Base-by-base conservation (phyloP, 257 asterid species). In the Scutellaria barbata region DNA sequence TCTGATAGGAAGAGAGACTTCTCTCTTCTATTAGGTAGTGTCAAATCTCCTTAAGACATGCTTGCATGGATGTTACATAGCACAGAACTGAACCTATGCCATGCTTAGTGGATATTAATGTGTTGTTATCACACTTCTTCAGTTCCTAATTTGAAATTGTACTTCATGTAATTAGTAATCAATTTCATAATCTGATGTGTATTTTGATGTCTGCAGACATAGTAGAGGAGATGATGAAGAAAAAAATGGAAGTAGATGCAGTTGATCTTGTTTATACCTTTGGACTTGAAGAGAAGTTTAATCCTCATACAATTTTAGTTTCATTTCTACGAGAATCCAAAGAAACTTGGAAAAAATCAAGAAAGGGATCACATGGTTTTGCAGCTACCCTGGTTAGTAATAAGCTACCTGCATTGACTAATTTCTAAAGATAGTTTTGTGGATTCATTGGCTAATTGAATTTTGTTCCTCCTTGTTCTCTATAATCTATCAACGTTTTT, bases 171-270 rank as follows among this genome's bases (percentile, higher is more conserved):
- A 42, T 45, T 25, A 20, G 5, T 57, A 22, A 17, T 37, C 30
- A 47, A 51, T 66, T 61, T 74, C 50, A 11, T 66, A 63, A 10
- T 41, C 80, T 69, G 61, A 77, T 55, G 40, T 58, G 68, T 37
- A 3, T 50, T 55, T 35, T 82, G 71, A 76, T 17, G 60, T 69
- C 51, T 83, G 78, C 89, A 93, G 98, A 88, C 17, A 71, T 82
- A 53, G 79, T 89, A 69, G 92, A 86, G 56, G 83, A 69, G 59
- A 76, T 84, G 95, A 37, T 86, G 47, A 87, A 83, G 80, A 79
- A 76, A 17, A 86, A 81, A 70, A 81, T 79, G 97, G 92, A 80
- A 76, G 84, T 93, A 69, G 88, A 87, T 42, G 96, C 96, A 33
- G 92, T 86, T 80, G 89, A 93, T 79, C 40, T 89, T 56, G 82